These are phyloP conservation scores for Linderniella brevidens DNA, from an alignment of 257 asterid genomes.

Conservation along the genomic window DNA sequence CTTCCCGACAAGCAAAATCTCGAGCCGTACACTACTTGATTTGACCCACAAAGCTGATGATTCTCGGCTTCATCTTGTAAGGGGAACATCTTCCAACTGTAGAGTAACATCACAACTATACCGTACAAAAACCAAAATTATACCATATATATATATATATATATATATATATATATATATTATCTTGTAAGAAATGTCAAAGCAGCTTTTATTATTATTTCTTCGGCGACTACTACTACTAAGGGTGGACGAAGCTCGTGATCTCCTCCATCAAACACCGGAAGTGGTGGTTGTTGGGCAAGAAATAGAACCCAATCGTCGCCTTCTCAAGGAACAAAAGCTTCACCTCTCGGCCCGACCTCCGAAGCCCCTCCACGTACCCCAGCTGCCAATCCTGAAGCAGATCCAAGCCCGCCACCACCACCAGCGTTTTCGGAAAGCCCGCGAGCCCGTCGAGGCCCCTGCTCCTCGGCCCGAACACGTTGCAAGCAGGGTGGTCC, in stretches of 20 bases:
- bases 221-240: slow-evolving; percentile 3
- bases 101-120: too few relatives aligned
- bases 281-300: slow-evolving; percentile 70
- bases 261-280: slow-evolving; percentile 53
- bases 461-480: slow-evolving; percentile 23
- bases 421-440: slow-evolving; percentile 53
- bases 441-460: slow-evolving; percentile 18
- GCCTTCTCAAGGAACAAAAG: slow-evolving; percentile 52
- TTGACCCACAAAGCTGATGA: too few relatives aligned
- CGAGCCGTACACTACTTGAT: too few relatives aligned
- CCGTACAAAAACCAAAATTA: too few relatives aligned
- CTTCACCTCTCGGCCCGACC: slow-evolving; percentile 33
- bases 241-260: slow-evolving; percentile 27
- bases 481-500: slow-evolving; percentile 3
- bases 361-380: slow-evolving; percentile 45
- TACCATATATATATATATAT: too few relatives aligned
- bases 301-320: slow-evolving; percentile 74
- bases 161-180: too few relatives aligned
- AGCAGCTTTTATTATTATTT: too few relatives aligned
- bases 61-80: too few relatives aligned
- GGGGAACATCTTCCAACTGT: too few relatives aligned
- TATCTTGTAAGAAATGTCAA: too few relatives aligned
- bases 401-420: slow-evolving; percentile 76
- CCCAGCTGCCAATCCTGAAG: slow-evolving; percentile 71
- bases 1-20: too few relatives aligned